phyloP scores from a whole-genome alignment of 495 filamentous ascomycete species.

The Neurospora sp. region DNA sequence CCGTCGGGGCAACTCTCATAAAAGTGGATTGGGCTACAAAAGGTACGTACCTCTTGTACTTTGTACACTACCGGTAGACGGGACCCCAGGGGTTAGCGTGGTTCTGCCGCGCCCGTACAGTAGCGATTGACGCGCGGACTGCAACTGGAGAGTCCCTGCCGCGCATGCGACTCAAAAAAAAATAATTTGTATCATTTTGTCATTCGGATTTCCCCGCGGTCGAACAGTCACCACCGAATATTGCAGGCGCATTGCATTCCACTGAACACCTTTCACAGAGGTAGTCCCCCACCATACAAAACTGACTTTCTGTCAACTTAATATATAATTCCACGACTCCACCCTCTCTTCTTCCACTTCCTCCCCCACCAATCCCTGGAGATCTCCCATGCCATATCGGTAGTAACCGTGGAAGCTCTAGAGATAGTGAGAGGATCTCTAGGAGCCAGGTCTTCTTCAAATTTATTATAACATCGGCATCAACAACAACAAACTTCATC shows the following conservation, averaged over 20 bases:
- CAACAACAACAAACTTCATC: not conserved
- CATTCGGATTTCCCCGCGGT: not conserved
- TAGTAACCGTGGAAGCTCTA: slow-evolving; percentile 59
- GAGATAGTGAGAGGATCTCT: slow-evolving; percentile 63
- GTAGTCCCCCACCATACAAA: slow-evolving; percentile 22
- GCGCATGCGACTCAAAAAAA: not conserved
- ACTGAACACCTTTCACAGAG: not conserved
- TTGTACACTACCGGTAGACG: not conserved
- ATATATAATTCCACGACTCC: not conserved
- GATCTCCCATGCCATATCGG: slow-evolving; percentile 44
- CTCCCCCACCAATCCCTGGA: not conserved
- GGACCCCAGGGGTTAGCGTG: not conserved
- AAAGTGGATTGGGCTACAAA: not conserved
- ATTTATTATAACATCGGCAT: slow-evolving; percentile 4
- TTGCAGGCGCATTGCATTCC: not conserved
- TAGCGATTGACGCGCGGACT: not conserved
- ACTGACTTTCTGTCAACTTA: slow-evolving; percentile 5
- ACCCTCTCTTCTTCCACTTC: slow-evolving; percentile 4
- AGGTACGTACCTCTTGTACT: not conserved
- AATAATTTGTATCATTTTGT: not conserved
- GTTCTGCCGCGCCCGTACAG: not conserved
- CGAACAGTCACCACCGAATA: not conserved
- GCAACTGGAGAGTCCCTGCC: not conserved
- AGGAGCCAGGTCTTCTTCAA: slow-evolving; percentile 38
- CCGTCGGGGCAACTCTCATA: not conserved